Percentiles rank a stretch among this genome's conserved stretches.
These are phyloP conservation scores for Agrocybe chaxingu DNA, from an alignment of 768 basidiomycete genomes.

Conservation along the genomic window DNA sequence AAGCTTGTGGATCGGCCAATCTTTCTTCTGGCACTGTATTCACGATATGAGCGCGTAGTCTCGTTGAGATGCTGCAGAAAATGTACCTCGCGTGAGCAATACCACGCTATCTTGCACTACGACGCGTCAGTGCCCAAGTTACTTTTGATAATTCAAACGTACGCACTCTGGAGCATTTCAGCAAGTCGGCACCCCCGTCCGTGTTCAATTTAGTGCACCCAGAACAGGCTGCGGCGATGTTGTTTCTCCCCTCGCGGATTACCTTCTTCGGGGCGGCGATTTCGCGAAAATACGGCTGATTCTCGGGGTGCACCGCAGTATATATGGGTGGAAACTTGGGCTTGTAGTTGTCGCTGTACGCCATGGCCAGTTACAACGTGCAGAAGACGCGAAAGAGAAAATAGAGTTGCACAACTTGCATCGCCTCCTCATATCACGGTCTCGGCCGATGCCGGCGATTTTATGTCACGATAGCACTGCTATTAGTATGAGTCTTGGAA, in stretches of 20 bases:
- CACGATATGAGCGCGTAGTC: background rate
- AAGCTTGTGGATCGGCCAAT: slow-evolving; percentile 6
- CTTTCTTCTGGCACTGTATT: slow-evolving; percentile 5
- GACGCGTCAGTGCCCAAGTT: background rate
- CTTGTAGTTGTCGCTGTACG: no score
- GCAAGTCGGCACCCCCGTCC: background rate
- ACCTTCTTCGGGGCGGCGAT: slow-evolving; percentile 2
- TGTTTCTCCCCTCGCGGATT: background rate
- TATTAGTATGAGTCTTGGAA: no score
- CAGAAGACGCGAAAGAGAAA: no score
- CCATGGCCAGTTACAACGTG: no score
- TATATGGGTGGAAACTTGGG: no score
- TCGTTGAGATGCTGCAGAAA: background rate
- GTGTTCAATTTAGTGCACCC: background rate
- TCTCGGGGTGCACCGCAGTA: background rate
- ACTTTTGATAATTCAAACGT: background rate
- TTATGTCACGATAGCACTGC: no score
- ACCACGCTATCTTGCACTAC: slow-evolving; percentile 8
- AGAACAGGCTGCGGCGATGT: background rate
- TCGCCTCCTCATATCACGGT: no score
- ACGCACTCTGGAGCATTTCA: background rate
- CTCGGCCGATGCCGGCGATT: no score
- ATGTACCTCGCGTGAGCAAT: slow-evolving; percentile 4
- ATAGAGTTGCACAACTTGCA: no score
- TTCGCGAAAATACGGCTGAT: slow-evolving; percentile 2